A percentile compares a stretch with the other conserved stretches of the same genome.
Conservation (phyloP, 148 eudicot genomes). For the Oxyria digyna region DNA sequence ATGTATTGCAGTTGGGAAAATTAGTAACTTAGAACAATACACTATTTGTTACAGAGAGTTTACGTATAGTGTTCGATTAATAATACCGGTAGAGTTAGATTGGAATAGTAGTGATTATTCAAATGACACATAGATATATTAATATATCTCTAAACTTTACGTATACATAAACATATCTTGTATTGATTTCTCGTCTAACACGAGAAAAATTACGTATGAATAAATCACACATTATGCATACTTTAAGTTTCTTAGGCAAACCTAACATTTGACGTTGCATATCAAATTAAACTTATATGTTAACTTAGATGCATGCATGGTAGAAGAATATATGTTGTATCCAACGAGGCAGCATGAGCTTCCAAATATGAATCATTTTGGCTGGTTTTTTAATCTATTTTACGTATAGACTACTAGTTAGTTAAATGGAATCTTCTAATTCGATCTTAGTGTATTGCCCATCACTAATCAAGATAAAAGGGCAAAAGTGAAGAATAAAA, state of each 20-base stretch:
- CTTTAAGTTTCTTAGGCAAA: neutral
- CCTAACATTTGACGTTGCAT: slow-evolving; percentile 2
- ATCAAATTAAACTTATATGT: neutral
- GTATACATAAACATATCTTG: too few species aligned
- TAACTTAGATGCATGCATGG: neutral
- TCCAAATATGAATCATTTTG: neutral
- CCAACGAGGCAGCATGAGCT: slow-evolving; percentile 7
- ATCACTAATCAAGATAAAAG: neutral
- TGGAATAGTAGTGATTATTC: neutral
- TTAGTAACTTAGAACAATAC: neutral
- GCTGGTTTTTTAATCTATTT: neutral
- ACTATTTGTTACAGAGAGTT: neutral
- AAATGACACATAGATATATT: neutral
- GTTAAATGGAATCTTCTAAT: slow-evolving; percentile 1
- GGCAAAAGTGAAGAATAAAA: neutral
- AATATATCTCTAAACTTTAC: too few species aligned
- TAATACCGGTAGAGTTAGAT: neutral
- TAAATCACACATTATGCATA: neutral
- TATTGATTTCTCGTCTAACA: neutral
- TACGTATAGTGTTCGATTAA: neutral
- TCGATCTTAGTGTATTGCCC: neutral
- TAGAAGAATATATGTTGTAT: slow-evolving; percentile 6
- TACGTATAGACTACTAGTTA: neutral
- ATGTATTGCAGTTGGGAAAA: neutral
- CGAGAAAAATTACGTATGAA: neutral